Conservation (phyloP, 352 stramenopile species). For the Globisporangium ultimum region DNA sequence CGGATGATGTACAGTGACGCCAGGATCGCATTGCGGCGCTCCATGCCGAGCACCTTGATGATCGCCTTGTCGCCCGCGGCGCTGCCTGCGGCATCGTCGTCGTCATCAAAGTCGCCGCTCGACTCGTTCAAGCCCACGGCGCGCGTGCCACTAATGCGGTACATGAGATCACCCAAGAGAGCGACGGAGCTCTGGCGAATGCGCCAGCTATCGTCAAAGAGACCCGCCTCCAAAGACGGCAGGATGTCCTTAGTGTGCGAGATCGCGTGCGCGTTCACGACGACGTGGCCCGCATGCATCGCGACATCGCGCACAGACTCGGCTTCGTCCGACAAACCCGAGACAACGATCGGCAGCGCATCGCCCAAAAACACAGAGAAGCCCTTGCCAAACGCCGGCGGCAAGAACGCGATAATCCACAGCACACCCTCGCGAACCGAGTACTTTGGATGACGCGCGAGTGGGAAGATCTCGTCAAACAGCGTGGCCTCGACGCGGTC, state of each 20-base stretch:
- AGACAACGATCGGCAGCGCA: constrained; percentile 96
- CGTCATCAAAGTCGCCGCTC: constrained; percentile 74
- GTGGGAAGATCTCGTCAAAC: constrained; percentile 94
- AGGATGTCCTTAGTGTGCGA: constrained; percentile 97
- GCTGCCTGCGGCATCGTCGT: constrained; percentile 81
- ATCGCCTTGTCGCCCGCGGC: constrained; percentile 83
- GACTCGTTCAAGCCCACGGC: constrained; percentile 75
- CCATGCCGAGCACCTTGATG: constrained; percentile 91
- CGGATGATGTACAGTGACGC: constrained; percentile 98
- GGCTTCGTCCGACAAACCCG: constrained; percentile 97
- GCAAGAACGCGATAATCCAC: constrained; percentile 99
- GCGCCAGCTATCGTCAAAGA: constrained; percentile 98
- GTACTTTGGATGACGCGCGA: constrained; percentile 92
- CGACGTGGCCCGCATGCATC: constrained; percentile 96
- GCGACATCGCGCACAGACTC: constrained; percentile 98
- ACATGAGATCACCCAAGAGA: constrained; percentile 95
- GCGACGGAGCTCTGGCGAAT: constrained; percentile 97
- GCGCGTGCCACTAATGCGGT: constrained; percentile 96
- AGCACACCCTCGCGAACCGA: constrained; percentile 97
- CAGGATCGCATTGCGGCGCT: constrained; percentile 94
- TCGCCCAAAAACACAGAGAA: constrained; percentile 94
- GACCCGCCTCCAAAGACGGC: constrained; percentile 93
- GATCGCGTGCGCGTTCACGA: constrained; percentile 96
- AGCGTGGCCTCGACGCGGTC: constrained; percentile 73
- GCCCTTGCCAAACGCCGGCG: constrained; percentile 90